Percentiles rank a stretch among this genome's conserved stretches.
These are phyloP conservation scores for Sphaerulina vaccinii DNA, from an alignment of 2,329 filamentous ascomycete genomes.

Conservation along the genomic window DNA sequence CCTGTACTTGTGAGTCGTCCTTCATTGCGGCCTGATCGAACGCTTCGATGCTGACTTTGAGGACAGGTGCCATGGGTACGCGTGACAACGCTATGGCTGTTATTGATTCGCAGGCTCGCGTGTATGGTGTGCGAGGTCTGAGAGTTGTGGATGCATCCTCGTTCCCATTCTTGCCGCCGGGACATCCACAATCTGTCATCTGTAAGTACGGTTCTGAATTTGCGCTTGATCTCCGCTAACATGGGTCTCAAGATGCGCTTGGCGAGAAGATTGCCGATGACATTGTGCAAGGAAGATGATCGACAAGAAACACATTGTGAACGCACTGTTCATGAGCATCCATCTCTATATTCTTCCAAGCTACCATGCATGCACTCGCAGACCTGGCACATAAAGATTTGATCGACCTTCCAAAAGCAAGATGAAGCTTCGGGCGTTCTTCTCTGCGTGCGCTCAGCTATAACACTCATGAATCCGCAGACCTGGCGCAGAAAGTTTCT, in stretches of 20 bases:
- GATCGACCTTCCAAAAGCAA: too few relatives aligned
- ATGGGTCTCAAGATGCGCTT: background rate
- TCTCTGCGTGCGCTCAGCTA: too few relatives aligned
- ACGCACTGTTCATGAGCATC: too few relatives aligned
- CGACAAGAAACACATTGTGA: too few relatives aligned
- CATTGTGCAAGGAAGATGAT: too few relatives aligned
- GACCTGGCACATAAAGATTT: too few relatives aligned
- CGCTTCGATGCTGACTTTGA: background rate
- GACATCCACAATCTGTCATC: background rate
- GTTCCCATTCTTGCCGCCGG: background rate
- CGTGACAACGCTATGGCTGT: constrained; percentile 18
- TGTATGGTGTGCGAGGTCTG: constrained; percentile 21
- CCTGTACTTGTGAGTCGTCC: constrained; percentile 15
- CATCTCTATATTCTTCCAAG: too few relatives aligned
- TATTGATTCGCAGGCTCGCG: constrained; percentile 20
- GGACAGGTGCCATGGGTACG: constrained; percentile 20
- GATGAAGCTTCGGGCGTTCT: too few relatives aligned
- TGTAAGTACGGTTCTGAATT: background rate
- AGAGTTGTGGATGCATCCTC: background rate
- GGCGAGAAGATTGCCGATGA: background rate
- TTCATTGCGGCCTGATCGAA: background rate
- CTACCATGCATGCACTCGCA: too few relatives aligned
- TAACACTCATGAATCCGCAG: too few relatives aligned
- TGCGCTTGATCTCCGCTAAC: background rate
- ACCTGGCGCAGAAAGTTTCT: too few relatives aligned